Evolutionary conservation across 1,139 yeast species (phyloP), one percentile per base, ranked within the genome.

Genomic region (Eremothecium cymbalariae): DNA sequence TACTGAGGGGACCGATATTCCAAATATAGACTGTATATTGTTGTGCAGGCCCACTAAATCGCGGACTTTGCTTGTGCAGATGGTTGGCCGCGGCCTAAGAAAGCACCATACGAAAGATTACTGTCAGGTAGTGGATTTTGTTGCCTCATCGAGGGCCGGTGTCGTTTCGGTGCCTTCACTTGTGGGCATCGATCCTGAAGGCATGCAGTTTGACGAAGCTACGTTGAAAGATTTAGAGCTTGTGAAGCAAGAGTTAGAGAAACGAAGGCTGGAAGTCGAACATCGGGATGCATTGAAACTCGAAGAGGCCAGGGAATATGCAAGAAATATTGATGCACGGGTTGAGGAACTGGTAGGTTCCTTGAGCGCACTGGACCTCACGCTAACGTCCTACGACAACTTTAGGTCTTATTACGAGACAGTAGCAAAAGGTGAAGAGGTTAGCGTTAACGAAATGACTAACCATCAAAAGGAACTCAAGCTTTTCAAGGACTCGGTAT

Each of bases 1-100:
- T 47, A 88, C 95, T 0, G 98, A 90, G 57, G 98, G 98, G 0
- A 85, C 97, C 0, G 97, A 88, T 59, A 78, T 88, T 15, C 97
- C 97, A 2, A 78, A 79, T 44, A 81, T 88, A 38, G 97, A 88
- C 53, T 78, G 86, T 18, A 62, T 88, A 6, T 64, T 88, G 31
- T 60, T 88, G 21, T 82, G 85, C 4, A 63, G 96, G 26, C 96
- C 96, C 1, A 83, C 96, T 0, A 68, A 68, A 40, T 85, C 96
- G 1, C 62, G 76, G 21, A 73, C 82, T 0, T 60, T 86, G 31
- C 58, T 85, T 30, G 70, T 77, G 12, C 98, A 88, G 53, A 88
- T 88, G 95, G 70, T 88, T 17, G 98, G 98, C 1, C 67, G 97
- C 41, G 97, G 97, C 0, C 60, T 90, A 34, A 61, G 97, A 27